A percentile compares a stretch with the other conserved stretches of the same genome.
Evolutionary conservation across 1,284 basidiomycete species (phyloP).

Genomic region (Porogramme epimiltina): DNA sequence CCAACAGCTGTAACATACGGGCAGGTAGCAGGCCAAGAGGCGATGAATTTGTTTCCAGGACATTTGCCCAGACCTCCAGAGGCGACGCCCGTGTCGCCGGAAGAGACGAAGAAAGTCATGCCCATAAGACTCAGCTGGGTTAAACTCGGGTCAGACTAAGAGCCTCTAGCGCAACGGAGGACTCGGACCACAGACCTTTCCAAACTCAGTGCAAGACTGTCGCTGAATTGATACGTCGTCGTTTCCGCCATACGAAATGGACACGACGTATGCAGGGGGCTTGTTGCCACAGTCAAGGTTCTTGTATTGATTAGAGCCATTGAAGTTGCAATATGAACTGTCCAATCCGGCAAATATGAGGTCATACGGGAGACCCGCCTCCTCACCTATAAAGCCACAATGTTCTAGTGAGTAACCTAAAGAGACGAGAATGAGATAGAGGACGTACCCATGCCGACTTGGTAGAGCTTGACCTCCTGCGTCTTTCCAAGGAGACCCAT

Average conservation of each 20-base stretch:
- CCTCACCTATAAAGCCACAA: too few species aligned
- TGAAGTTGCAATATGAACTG: slow-evolving; percentile 55
- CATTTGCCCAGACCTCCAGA: slow-evolving; percentile 44
- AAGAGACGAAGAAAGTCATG: slow-evolving; percentile 51
- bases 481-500: slow-evolving; percentile 45
- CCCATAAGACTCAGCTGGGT: slow-evolving; percentile 45
- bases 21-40: slow-evolving; percentile 22
- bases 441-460: too few species aligned
- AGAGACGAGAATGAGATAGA: neutral
- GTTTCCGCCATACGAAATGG: slow-evolving; percentile 37
- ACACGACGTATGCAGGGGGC: slow-evolving; percentile 36
- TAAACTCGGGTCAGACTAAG: too few species aligned
- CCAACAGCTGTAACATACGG: slow-evolving; percentile 27
- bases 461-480: slow-evolving; percentile 38
- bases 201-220: slow-evolving; percentile 40
- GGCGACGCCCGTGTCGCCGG: slow-evolving; percentile 55
- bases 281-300: slow-evolving; percentile 40
- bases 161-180: too few species aligned
- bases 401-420: slow-evolving; percentile 1
- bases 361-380: slow-evolving; percentile 44
- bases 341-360: slow-evolving; percentile 51
- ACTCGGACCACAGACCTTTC: slow-evolving; percentile 19
- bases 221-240: slow-evolving; percentile 35
- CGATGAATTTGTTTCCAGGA: slow-evolving; percentile 13
- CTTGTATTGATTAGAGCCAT: slow-evolving; percentile 38